phyloP scores from a whole-genome alignment of 495 filamentous ascomycete species.

The Aspergillus bridgeri region DNA sequence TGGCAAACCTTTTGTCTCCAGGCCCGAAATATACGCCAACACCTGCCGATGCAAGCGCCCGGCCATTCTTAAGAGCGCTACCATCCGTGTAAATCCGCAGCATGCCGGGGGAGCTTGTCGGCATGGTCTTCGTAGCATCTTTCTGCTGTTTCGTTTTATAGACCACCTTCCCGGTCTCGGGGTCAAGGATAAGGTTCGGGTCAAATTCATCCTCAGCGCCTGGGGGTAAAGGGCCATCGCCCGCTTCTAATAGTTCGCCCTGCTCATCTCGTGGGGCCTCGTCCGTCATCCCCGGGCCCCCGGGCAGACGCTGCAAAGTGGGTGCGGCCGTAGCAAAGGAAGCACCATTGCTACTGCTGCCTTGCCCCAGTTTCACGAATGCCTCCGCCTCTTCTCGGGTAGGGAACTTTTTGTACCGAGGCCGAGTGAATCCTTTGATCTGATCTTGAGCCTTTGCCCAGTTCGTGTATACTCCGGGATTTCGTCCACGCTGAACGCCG shows the following conservation, averaged over 20 bases:
- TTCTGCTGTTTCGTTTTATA: slow-evolving; percentile 54
- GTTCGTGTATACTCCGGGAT: slow-evolving; percentile 85
- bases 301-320: slow-evolving; percentile 15
- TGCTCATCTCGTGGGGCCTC: slow-evolving; percentile 34
- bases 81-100: slow-evolving; percentile 88
- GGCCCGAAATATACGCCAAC: slow-evolving; percentile 85
- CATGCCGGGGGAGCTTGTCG: slow-evolving; percentile 44
- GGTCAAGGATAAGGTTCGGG: slow-evolving; percentile 53
- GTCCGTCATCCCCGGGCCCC: slow-evolving; percentile 28
- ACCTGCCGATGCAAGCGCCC: slow-evolving; percentile 66
- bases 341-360: slow-evolving; percentile 11
- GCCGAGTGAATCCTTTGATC: slow-evolving; percentile 70
- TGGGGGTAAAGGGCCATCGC: slow-evolving; percentile 50
- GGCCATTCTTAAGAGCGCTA: slow-evolving; percentile 75
- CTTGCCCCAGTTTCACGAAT: slow-evolving; percentile 56
- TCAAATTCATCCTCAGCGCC: slow-evolving; percentile 63
- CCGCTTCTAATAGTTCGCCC: slow-evolving; percentile 49
- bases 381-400: slow-evolving; percentile 74
- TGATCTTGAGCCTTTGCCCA: slow-evolving; percentile 77
- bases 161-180: slow-evolving; percentile 53
- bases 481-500: slow-evolving; percentile 74
- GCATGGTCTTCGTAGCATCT: slow-evolving; percentile 40
- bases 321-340: slow-evolving; percentile 27
- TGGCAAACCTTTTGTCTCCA: slow-evolving; percentile 62
- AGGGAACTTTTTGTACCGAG: slow-evolving; percentile 77